Evolutionary conservation across 768 basidiomycete species (phyloP).

Genomic region (Phanerochaete sordida): DNA sequence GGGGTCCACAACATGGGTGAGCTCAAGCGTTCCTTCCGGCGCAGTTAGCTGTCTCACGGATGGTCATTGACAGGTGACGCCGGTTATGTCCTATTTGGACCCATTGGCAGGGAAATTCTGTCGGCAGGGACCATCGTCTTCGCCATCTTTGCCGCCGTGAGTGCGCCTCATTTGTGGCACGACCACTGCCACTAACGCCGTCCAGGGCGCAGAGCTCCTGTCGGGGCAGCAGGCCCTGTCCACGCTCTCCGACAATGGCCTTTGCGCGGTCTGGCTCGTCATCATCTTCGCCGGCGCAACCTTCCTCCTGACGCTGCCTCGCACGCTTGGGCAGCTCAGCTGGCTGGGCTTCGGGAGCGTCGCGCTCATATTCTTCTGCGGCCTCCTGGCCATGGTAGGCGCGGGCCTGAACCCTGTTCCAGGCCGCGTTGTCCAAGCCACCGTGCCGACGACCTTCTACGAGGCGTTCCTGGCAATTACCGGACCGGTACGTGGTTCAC

Average conservation of each 20-base stretch:
- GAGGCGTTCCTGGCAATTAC: slow-evolving; percentile 51
- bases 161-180: not conserved
- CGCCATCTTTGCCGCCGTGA: slow-evolving; percentile 37
- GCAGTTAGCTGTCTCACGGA: not conserved
- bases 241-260: slow-evolving; percentile 42
- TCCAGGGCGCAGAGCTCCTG: slow-evolving; percentile 43
- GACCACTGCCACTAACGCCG: not conserved
- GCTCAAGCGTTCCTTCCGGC: not conserved
- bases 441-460: slow-evolving; percentile 39
- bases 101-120: slow-evolving; percentile 42
- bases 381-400: slow-evolving; percentile 47
- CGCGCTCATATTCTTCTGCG: slow-evolving; percentile 40
- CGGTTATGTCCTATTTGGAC: slow-evolving; percentile 46
- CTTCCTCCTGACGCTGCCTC: slow-evolving; percentile 41
- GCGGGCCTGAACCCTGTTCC: slow-evolving; percentile 44
- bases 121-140: slow-evolving; percentile 46
- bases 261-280: slow-evolving; percentile 43
- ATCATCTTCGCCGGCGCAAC: slow-evolving; percentile 44
- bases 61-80: slow-evolving; percentile 38
- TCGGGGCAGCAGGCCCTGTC: slow-evolving; percentile 53
- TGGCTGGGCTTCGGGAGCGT: slow-evolving; percentile 47
- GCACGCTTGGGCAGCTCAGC: slow-evolving; percentile 42
- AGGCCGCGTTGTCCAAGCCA: slow-evolving; percentile 34
- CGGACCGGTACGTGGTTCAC: slow-evolving; percentile 38
- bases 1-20: slow-evolving; percentile 52